A percentile compares a stretch with the other conserved stretches of the same genome.
Evolutionary conservation across 176 grass and related monocot species (phyloP).

Genomic region (Canna indica): DNA sequence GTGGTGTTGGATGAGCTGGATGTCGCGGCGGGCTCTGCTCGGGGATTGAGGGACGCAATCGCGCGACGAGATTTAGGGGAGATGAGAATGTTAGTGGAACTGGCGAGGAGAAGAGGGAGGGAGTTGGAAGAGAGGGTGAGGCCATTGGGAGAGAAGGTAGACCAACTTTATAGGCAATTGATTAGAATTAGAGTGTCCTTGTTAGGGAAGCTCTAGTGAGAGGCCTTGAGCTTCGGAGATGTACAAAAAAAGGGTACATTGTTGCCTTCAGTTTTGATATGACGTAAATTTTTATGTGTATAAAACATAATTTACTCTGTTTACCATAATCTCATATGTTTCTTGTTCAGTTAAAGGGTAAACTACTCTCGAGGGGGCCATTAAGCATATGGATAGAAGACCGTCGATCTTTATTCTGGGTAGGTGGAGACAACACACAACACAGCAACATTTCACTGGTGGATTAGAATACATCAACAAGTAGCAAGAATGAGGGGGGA

Average conservation of each 20-base stretch:
- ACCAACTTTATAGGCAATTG: conserved; percentile 41
- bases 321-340: too few species aligned
- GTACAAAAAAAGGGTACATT: neutral
- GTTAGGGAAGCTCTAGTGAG: conserved; percentile 14
- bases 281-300: neutral
- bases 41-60: conserved; percentile 22
- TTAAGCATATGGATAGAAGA: too few species aligned
- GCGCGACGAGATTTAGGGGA: neutral
- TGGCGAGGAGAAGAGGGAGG: conserved; percentile 34
- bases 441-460: too few species aligned
- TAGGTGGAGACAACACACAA: too few species aligned
- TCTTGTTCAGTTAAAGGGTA: too few species aligned
- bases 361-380: too few species aligned
- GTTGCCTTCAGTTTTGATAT: neutral
- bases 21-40: conserved; percentile 22
- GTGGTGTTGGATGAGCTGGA: conserved; percentile 64
- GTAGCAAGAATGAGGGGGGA: too few species aligned
- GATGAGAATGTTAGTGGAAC: neutral
- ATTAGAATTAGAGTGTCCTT: conserved; percentile 54
- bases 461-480: too few species aligned
- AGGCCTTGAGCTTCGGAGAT: neutral
- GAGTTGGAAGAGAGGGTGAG: conserved; percentile 46
- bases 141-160: conserved; percentile 43
- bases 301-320: too few species aligned
- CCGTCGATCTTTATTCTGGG: too few species aligned